Conservation (phyloP, 108 stramenopile genomes). For the Pseudonitzschia pungens region DNA sequence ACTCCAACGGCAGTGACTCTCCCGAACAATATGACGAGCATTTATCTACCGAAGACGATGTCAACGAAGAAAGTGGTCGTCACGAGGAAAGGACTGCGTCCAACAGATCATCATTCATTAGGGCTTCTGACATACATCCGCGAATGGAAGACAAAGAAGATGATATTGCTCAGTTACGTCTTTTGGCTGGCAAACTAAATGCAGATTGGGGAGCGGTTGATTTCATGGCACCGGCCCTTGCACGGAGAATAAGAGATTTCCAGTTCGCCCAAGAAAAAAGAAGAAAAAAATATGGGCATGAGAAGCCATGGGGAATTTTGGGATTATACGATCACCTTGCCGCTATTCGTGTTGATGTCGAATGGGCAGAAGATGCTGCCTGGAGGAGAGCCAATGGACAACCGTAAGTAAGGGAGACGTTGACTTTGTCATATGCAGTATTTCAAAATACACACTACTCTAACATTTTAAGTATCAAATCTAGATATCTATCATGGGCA, state of each 20-base stretch:
- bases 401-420: constrained; percentile 45
- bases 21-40: constrained; percentile 15
- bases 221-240: constrained; percentile 73
- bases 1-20: constrained; percentile 22
- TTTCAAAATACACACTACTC: not conserved
- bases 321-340: constrained; percentile 82
- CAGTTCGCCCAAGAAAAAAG: constrained; percentile 86
- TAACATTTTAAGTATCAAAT: not conserved
- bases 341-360: constrained; percentile 69
- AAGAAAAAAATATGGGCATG: constrained; percentile 77
- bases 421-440: not conserved
- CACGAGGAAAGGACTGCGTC: constrained; percentile 20
- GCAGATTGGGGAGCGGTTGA: constrained; percentile 69
- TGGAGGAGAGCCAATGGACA: constrained; percentile 68
- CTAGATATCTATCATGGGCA: constrained; percentile 70
- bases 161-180: constrained; percentile 74
- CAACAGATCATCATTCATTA: constrained; percentile 40
- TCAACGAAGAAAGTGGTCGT: constrained; percentile 16
- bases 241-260: constrained; percentile 80
- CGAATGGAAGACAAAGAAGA: constrained; percentile 54
- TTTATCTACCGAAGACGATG: constrained; percentile 5
- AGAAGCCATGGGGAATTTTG: constrained; percentile 83
- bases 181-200: constrained; percentile 74
- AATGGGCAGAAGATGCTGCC: constrained; percentile 91
- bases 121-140: constrained; percentile 46